Evolutionary conservation across 352 stramenopile genomes (phyloP), one percentile per base, ranked within the genome.

Genomic region (Elongisporangium anandrum): DNA sequence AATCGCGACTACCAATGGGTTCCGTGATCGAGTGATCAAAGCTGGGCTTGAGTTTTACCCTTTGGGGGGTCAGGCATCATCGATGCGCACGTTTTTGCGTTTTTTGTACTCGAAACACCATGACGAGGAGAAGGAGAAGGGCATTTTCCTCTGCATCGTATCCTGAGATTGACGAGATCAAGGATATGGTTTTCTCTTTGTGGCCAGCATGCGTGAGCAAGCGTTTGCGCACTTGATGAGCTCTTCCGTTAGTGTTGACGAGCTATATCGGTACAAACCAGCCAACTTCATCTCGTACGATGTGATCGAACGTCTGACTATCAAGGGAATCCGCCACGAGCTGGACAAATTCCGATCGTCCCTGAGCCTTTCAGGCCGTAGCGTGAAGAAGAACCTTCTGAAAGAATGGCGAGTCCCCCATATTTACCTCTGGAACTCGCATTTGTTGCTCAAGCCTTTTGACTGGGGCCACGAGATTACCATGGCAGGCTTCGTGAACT

Each of bases 1-100:
- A 4, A 85, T 98, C 38, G 93, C 91, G 0, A 94, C 90, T 9
- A 91, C 95, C 56, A 76, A 79, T 22, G 74, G 73, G 6, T 90
- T 93, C 69, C 75, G 90, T 0, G 56, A 85, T 10, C 79, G 77
- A 1, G 83, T 98, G 29, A 62, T 79, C 13, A 67, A 57, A 22
- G 64, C 68, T 52, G 81, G 81, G 9, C 60, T 93, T 6, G 79
- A 90, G 38, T 93, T 91, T 51, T 91, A 80, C 54, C 76, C 84
- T 17, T 73, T 93, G 20, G 75, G 70, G 26, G 84, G 84, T 16
- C 72, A 64, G 34, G 60, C 74, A 0, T 74, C 68, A 15, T 89
- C 72, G 1, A 73, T 78, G 17, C 60, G 60, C 13, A 77, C 75
- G 24, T 88, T 85, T 54, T 22, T 89, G 54, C 29, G 70, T 13